Evolutionary conservation across 2,329 filamentous ascomycete species (phyloP).

Genomic region (Penicillium sp.): DNA sequence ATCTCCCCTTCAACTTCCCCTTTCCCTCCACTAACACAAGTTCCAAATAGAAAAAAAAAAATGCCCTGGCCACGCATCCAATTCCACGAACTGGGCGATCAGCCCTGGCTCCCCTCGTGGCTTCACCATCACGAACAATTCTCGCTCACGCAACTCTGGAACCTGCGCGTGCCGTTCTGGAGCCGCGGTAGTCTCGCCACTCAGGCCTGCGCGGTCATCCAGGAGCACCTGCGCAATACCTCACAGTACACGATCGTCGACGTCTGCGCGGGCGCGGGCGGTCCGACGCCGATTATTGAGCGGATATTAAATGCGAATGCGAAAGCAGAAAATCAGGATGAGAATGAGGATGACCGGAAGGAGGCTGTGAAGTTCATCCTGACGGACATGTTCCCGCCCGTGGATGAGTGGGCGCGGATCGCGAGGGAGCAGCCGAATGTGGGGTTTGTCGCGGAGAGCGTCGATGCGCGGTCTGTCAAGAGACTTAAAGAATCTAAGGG

Average conservation of each 20-base stretch:
- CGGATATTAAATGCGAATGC: conserved; percentile 56
- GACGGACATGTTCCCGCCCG: conserved; percentile 69
- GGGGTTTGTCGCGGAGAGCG: conserved; percentile 62
- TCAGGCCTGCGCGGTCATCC: conserved; percentile 22
- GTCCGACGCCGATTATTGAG: conserved; percentile 54
- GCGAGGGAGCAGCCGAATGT: conserved; percentile 60
- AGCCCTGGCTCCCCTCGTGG: conserved; percentile 67
- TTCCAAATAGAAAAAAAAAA: not conserved
- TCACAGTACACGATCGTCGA: not conserved
- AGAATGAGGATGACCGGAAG: conserved; percentile 19
- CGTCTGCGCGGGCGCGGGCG: not conserved
- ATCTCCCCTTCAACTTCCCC: not conserved
- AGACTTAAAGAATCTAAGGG: conserved; percentile 27
- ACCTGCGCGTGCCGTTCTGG: conserved; percentile 23
- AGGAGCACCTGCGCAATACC: conserved; percentile 42
- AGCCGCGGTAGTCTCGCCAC: conserved; percentile 24
- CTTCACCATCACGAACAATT: conserved; percentile 58
- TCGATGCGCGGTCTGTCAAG: conserved; percentile 62
- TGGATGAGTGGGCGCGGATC: conserved; percentile 63
- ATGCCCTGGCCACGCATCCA: conserved; percentile 20
- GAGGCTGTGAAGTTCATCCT: conserved; percentile 62
- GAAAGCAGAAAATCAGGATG: conserved; percentile 27
- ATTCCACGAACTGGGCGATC: conserved; percentile 65
- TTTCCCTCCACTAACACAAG: not conserved
- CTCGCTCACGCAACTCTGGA: conserved; percentile 32